Evolutionary conservation across 163 green algal species (phyloP).

Genomic region (Scenedesmus sp.): DNA sequence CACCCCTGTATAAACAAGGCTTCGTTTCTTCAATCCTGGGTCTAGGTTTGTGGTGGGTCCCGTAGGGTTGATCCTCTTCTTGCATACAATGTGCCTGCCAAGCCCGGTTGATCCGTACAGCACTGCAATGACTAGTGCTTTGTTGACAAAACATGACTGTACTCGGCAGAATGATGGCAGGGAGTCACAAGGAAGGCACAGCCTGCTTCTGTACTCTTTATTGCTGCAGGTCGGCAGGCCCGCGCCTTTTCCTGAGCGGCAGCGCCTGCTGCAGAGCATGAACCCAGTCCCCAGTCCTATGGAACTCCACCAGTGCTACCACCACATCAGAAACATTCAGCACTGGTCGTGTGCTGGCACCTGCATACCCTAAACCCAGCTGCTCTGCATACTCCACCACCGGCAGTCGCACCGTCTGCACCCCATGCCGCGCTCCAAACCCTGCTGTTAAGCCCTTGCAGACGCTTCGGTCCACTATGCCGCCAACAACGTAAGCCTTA

Average conservation of each 20-base stretch:
- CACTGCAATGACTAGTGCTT: too few relatives aligned
- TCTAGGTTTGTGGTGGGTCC: too few relatives aligned
- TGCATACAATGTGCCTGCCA: too few relatives aligned
- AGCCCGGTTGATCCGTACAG: too few relatives aligned
- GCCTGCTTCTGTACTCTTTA: background rate
- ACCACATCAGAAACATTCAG: constrained; percentile 77
- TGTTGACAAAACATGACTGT: too few relatives aligned
- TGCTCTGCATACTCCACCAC: constrained; percentile 58
- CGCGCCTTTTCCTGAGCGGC: constrained; percentile 55
- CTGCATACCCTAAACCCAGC: constrained; percentile 48
- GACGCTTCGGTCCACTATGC: constrained; percentile 77
- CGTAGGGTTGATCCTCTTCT: too few relatives aligned
- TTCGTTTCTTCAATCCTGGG: too few relatives aligned
- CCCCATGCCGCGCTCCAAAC: constrained; percentile 50
- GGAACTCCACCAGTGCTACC: constrained; percentile 61
- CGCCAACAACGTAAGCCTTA: constrained; percentile 76
- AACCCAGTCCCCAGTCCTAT: constrained; percentile 60
- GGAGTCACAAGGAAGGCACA: background rate
- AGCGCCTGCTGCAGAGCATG: constrained; percentile 61
- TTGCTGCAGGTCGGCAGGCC: background rate
- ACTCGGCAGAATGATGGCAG: too few relatives aligned
- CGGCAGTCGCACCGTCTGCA: constrained; percentile 56
- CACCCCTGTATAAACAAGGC: too few relatives aligned
- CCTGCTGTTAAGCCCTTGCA: constrained; percentile 65
- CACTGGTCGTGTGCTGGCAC: constrained; percentile 52